Evolutionary conservation across 208 protist species (phyloP), one percentile per base, ranked within the genome.

Genomic region (Leishmania tropica): DNA sequence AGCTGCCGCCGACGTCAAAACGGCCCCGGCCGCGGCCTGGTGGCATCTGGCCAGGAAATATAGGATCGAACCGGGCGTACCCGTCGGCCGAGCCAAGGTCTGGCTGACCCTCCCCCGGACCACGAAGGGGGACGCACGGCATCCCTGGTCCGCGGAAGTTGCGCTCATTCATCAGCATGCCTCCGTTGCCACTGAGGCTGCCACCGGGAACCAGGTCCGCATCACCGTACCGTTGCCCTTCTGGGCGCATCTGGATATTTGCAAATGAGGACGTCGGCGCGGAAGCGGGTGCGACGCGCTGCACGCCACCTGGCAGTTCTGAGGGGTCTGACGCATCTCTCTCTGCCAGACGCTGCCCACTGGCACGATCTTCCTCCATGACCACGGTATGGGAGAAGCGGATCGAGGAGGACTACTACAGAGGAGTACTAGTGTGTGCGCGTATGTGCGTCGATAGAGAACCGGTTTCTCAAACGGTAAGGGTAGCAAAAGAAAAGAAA

Each of bases 31-130:
- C 28, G 70, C 74, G 21, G 70, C 72, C 75, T 24, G 87, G 76
- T 7, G 81, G 78, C 53, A 48, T 24, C 68, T 96, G 85, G 17
- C 91, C 93, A 15, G 94, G 91, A 75, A 96, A 93, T 73, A 97
- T 96, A 51, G 94, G 93, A 78, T 96, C 90, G 78, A 92, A 95
- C 51, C 94, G 90, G n/a, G 89, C 84, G 70, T 84, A 87, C 54
- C 31, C 68, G 70, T 86, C 77, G 15, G 85, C 74, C 6, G 73
- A 19, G 45, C 68, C 75, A 48, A 54, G 21, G 48, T 37, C 53
- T 42, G 70, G 73, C 51, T 7, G 58, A 48, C 58, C 31, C 7
- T 58, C 53, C 45, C 60, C 78, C 15, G 60, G 71, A n/a, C 21
- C 47, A 28, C 1, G 48, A n/a, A 28, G 62, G 5, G 48, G n/a